phyloP scores from a whole-genome alignment of 129 eudicot species.

The Pittosporum tobira region DNA sequence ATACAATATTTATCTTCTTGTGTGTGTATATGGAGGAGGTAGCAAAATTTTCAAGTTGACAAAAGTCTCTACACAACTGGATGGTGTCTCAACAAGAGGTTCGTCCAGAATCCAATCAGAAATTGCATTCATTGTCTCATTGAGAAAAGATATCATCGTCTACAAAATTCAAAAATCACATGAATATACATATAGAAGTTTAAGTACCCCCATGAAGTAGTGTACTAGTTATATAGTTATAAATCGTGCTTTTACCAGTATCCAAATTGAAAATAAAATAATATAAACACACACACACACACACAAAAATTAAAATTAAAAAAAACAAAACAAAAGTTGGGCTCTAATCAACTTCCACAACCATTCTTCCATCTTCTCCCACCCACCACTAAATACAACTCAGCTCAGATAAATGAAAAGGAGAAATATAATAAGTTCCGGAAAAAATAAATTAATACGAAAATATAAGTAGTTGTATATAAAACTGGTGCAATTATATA shows the following conservation, averaged over 20 bases:
- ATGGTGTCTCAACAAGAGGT: conserved; percentile 26
- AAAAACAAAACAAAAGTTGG: neutral
- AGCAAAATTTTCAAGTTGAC: conserved; percentile 41
- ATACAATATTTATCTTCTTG: conserved; percentile 50
- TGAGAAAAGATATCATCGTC: conserved; percentile 71
- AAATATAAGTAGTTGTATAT: too few relatives aligned
- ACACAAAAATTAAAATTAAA: neutral
- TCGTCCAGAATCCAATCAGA: conserved; percentile 78
- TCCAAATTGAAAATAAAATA: neutral
- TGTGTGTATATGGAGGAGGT: conserved; percentile 57
- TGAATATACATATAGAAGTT: too few relatives aligned
- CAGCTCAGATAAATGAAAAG: too few relatives aligned
- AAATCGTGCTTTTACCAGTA: neutral
- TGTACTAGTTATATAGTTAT: neutral
- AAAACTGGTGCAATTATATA: too few relatives aligned
- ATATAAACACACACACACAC: neutral
- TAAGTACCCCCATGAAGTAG: too few relatives aligned
- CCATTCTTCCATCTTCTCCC: too few relatives aligned
- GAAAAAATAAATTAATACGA: too few relatives aligned
- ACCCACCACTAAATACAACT: too few relatives aligned
- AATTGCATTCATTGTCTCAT: conserved; percentile 59
- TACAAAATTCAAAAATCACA: conserved; percentile 23
- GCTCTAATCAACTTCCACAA: too few relatives aligned
- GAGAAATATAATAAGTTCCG: too few relatives aligned
- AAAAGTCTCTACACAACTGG: conserved; percentile 39